A percentile compares a stretch with the other conserved stretches of the same genome.
phyloP scores from a whole-genome alignment of 116 monocot species.

The Thalassia testudinum region DNA sequence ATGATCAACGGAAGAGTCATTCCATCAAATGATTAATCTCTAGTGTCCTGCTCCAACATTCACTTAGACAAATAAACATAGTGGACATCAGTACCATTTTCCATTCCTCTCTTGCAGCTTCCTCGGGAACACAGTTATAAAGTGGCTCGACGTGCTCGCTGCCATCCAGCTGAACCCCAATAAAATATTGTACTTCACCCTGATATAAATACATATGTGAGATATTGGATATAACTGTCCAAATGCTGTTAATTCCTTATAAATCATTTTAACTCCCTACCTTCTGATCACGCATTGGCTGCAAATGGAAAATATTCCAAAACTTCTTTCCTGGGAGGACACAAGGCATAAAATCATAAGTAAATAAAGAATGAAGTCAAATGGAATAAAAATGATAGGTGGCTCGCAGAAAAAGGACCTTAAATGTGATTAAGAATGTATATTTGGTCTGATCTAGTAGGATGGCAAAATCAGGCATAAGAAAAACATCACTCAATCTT shows the following conservation, averaged over 20 bases:
- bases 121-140: conserved; percentile 70
- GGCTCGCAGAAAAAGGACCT: no score
- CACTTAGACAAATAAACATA: no score
- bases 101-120: conserved; percentile 51
- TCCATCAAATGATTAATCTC: no score
- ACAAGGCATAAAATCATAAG: not conserved
- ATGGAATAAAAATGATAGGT: no score
- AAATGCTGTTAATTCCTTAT: not conserved
- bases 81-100: conserved; percentile 18
- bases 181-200: conserved; percentile 99
- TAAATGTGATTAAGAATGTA: no score
- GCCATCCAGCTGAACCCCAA: conserved; percentile 97
- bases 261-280: conserved; percentile 16
- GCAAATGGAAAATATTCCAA: conserved; percentile 98
- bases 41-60: no score
- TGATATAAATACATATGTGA: conserved; percentile 13
- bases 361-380: no score
- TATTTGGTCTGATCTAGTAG: no score
- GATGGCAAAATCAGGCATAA: no score
- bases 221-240: not conserved
- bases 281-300: conserved; percentile 99
- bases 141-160: conserved; percentile 84
- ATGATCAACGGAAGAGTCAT: no score
- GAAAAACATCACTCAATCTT: no score
- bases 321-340: conserved; percentile 66